Base-by-base conservation (phyloP, 495 filamentous ascomycete genomes). In the Wilcoxina mikolae region DNA sequence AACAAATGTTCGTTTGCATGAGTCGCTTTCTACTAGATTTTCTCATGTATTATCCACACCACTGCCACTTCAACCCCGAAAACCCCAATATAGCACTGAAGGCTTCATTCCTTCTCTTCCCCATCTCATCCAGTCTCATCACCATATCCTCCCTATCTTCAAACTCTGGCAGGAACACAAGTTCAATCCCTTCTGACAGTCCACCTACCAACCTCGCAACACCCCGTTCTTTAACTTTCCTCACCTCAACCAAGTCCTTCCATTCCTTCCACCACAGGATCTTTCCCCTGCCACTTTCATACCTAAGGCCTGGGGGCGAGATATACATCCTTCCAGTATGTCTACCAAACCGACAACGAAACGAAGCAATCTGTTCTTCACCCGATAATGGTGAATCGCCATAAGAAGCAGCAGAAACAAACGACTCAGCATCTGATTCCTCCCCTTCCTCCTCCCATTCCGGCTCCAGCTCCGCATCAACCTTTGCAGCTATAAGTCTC, bases 21-120 rank as follows among this genome's bases (percentile, higher is more conserved):
- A n/a, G n/a, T n/a, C n/a, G n/a, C n/a, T n/a, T n/a, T n/a, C n/a
- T n/a, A n/a, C n/a, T n/a, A n/a, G n/a, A n/a, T n/a, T n/a, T n/a
- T n/a, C n/a, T n/a, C n/a, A n/a, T n/a, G n/a, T n/a, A n/a, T 35
- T 35, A 35, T 35, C 31, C 31, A 54, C 53, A 54, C 48, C 38
- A 43, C 41, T 51, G 47, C 57, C 57, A 60, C 54, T 42, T 57
- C 55, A 57, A 41, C 44, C 58, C 42, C 28, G 58, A 60, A 28
- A 55, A 60, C 3, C 56, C 58, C 26, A 60, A 1, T n/a, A 60
- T 47, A 31, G 44, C 46, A 18, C 42, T 52, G 49, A 58, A 58
- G 7, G 52, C 58, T 24, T 60, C 56, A 43, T 58, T 38, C 25
- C 58, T 22, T 35, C 20, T 49, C 51, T 53, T 53, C 0, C 20